Conservation (phyloP, 2,329 filamentous ascomycete species). For the Penicillium capsulatum region DNA sequence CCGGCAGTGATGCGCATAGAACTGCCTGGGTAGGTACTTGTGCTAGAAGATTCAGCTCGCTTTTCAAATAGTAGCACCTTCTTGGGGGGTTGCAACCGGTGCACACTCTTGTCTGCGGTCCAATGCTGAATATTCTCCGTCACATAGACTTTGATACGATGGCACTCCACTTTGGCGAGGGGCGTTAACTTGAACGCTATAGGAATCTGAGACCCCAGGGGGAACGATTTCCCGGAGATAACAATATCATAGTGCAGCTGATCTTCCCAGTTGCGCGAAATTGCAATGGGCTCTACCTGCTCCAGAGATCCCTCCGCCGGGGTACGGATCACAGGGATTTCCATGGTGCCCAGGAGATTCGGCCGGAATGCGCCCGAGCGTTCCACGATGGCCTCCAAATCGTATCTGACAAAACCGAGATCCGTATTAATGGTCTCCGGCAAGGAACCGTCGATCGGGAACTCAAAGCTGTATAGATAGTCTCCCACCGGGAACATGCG, state of each 20-base stretch:
- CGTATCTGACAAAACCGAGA: constrained; percentile 81
- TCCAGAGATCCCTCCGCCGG: constrained; percentile 85
- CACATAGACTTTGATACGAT: constrained; percentile 85
- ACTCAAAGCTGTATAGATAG: constrained; percentile 73
- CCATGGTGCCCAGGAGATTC: constrained; percentile 76
- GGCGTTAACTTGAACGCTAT: constrained; percentile 93
- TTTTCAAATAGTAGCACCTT: constrained; percentile 89
- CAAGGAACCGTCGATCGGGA: constrained; percentile 71
- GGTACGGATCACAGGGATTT: constrained; percentile 77
- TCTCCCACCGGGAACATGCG: constrained; percentile 76
- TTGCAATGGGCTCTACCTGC: constrained; percentile 88
- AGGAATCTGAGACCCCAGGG: constrained; percentile 79
- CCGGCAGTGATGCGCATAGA: constrained; percentile 73
- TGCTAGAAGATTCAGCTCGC: constrained; percentile 70
- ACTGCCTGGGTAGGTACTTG: constrained; percentile 68
- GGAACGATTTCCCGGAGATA: constrained; percentile 92
- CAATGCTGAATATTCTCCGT: constrained; percentile 91
- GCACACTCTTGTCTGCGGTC: constrained; percentile 78
- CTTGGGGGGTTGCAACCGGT: constrained; percentile 74
- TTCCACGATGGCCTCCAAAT: constrained; percentile 78
- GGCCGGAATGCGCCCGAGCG: constrained; percentile 85
- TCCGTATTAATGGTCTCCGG: constrained; percentile 84
- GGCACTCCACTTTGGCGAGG: constrained; percentile 86
- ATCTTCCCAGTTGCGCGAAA: constrained; percentile 90
- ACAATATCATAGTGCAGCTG: constrained; percentile 94